Base-by-base conservation (phyloP, 169 alveolate genomes). In the Cytauxzoon felis region DNA sequence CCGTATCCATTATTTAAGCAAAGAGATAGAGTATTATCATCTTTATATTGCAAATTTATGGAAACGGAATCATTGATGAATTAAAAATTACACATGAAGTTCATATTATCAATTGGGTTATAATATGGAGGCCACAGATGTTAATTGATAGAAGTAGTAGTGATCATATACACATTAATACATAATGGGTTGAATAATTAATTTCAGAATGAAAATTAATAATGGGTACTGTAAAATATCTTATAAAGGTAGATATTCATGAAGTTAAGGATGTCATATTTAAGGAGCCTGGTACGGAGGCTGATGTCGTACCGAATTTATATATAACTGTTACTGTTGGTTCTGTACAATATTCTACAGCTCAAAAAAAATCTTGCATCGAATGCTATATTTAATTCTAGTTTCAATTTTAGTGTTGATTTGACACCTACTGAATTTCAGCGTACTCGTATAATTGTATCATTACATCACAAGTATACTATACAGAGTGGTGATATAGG, bases 251-350 rank as follows among this genome's bases (percentile, higher is more conserved):
- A 36, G 94, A 89, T 9, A 78, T 89, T 5, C 93, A 89, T 43
- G 94, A 89, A 68, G 85, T 87, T 36, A 84, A 87, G 75, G 94
- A 89, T 29, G 79, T 89, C 64, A 57, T 85, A 48, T 89, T 87
- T 70, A 84, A 81, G 52, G 93, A 87, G 49, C 90, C 91, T 21
- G 67, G 79, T 6, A 69, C 87, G 16, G 92, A 86, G 47, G 68
- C 62, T 49, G 90, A 89, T 24, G 75, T 85, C 33, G 80, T 89
- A 8, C 94, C 94, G 0, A 87, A 88, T 49, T 89, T 89, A 16
- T 83, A 81, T 57, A 59, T 88, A 27, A 80, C 64, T 27, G 85
- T 85, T 19, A 76, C 81, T 5, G 75, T 84, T 41, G 80, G 82
- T 45, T 83, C 72, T 33, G 49, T 29, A 13, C 76, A 73, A 45